Conservation (phyloP, 2,329 filamentous ascomycete species). For the Cladobotryum mycophilum region DNA sequence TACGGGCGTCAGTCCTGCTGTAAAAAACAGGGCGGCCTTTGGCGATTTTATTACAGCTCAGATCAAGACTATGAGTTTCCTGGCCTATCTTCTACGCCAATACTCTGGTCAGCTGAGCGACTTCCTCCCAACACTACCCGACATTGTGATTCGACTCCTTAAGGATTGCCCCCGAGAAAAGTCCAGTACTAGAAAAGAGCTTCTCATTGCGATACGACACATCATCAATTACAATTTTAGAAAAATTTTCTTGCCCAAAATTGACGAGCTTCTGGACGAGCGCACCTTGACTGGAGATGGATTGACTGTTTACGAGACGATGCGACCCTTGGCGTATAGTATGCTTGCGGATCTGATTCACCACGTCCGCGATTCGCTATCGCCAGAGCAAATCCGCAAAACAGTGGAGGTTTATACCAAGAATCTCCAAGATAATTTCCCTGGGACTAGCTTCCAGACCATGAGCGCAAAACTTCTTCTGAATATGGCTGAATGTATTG, state of each 20-base stretch:
- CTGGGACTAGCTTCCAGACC: slow-evolving; percentile 96
- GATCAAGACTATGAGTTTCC: slow-evolving; percentile 98
- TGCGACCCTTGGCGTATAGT: slow-evolving; percentile 91
- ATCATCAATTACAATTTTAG: slow-evolving; percentile 99
- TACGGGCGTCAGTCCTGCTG: slow-evolving; percentile 85
- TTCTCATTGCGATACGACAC: slow-evolving; percentile 92
- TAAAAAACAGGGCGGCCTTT: slow-evolving; percentile 89
- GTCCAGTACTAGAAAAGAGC: slow-evolving; percentile 85
- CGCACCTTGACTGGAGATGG: slow-evolving; percentile 92
- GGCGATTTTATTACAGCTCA: slow-evolving; percentile 97
- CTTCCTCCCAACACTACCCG: slow-evolving; percentile 77
- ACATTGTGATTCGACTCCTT: slow-evolving; percentile 82
- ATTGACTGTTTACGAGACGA: slow-evolving; percentile 91
- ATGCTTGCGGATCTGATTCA: slow-evolving; percentile 98
- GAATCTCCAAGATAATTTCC: slow-evolving; percentile 91
- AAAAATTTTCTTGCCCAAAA: slow-evolving; percentile 89
- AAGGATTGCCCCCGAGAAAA: slow-evolving; percentile 95
- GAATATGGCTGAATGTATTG: slow-evolving; percentile 98
- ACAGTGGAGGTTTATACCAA: slow-evolving; percentile 97
- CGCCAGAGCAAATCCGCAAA: slow-evolving; percentile 84
- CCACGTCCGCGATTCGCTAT: slow-evolving; percentile 85
- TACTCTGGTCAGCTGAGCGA: slow-evolving; percentile 83
- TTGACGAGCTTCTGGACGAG: slow-evolving; percentile 92
- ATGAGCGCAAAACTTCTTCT: slow-evolving; percentile 97
- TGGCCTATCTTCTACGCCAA: slow-evolving; percentile 85